Evolutionary conservation across 345 rosid species (phyloP), one percentile per base, ranked within the genome.

Genomic region (Melaleuca quinquenervia): DNA sequence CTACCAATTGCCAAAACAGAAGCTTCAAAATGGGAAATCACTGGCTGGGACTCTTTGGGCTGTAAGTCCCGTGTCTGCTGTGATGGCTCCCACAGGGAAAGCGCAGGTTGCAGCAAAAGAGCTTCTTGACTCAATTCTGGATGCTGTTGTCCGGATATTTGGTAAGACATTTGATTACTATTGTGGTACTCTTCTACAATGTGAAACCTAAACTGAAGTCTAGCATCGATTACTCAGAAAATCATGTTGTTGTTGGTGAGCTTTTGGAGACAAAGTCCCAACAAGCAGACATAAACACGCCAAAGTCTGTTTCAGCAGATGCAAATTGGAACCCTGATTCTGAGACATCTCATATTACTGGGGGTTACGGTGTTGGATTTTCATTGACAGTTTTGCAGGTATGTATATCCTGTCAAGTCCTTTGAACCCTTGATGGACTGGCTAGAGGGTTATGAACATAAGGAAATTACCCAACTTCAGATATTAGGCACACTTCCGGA

Each of bases 311-410:
- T 88, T 84, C 93, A 87, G 86, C 90, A 26, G 96, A 94, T 88
- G 91, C 86, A 48, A 94, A 89, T 87, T 95, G 95, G 96, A 94
- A 91, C 87, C 89, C 92, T 2, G 96, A 95, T 89, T 91, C 97
- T 87, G 98, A 96, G 85, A 91, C 92, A 88, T 94, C 98, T 87
- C 98, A 94, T 90, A 92, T 86, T 86, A 94, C 98, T 84, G 99
- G 99, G 88, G 99, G 98, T 87, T 97, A 95, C 84, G 94, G 96
- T 89, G 94, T 97, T 85, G 96, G 98, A 82, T 94, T 94, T 89
- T 94, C 99, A 52, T 93, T 97, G 94, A 94, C 99, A 55, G 99
- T 97, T 89, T 89, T 97, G 88, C 99, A 97, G 99, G 99, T 92
- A 88, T 32, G 80, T 36, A 2, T 18, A 36, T 70, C 48, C 22